phyloP scores from a whole-genome alignment of 305 asterid species.

The Fraxinus xanthoxyloides region DNA sequence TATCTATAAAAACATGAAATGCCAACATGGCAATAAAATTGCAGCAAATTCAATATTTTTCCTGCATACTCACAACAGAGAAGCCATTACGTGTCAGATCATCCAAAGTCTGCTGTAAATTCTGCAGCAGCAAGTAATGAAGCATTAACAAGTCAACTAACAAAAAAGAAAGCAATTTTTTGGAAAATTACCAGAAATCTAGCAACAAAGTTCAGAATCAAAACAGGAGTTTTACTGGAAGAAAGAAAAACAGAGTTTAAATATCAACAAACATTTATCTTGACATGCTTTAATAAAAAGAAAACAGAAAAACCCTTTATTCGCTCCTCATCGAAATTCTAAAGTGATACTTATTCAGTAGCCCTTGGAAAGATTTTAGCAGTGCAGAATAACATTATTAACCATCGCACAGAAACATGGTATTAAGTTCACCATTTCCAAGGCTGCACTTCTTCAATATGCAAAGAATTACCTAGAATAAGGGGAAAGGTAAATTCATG shows the following conservation, averaged over 20 bases:
- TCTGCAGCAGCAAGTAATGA: conserved; percentile 46
- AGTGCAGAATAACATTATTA: background rate
- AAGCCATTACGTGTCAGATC: conserved; percentile 93
- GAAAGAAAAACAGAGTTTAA: background rate
- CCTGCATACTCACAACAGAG: conserved; percentile 78
- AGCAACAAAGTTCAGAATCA: background rate
- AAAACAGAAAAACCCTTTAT: background rate
- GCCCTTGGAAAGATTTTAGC: background rate
- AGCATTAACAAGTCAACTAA: conserved; percentile 18
- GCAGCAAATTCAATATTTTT: conserved; percentile 4
- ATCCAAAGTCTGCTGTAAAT: conserved; percentile 91
- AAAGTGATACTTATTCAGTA: background rate
- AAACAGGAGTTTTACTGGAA: background rate
- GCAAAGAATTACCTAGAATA: background rate
- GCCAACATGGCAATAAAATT: background rate
- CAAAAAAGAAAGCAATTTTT: background rate
- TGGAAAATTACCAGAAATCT: conserved; percentile 7
- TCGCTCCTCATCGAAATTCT: background rate
- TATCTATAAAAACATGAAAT: background rate
- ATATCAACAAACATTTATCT: background rate
- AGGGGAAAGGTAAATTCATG: background rate
- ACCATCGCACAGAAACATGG: background rate
- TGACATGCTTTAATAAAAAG: background rate
- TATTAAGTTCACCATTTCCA: background rate
- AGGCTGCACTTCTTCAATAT: background rate